Evolutionary conservation across 192 early-diverging fungal species (phyloP).

Genomic region (Umbelopsis vinacea): DNA sequence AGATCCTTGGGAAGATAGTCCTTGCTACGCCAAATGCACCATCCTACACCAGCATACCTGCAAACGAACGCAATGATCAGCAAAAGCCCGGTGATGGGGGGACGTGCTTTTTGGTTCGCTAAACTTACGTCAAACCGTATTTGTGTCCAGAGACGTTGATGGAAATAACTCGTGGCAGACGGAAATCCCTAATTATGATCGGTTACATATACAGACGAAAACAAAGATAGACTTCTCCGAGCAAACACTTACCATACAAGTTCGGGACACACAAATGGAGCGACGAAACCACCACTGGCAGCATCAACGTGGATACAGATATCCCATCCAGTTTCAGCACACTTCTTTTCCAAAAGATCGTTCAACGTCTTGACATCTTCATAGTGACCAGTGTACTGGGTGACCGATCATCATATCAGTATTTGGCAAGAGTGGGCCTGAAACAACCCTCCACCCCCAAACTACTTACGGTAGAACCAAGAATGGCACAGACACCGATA

Average conservation of each 20-base stretch:
- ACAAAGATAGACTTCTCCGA: too few species aligned
- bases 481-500: constrained; percentile 76
- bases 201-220: neutral
- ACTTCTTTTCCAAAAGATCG: constrained; percentile 61
- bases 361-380: constrained; percentile 73
- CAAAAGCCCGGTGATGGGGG: too few species aligned
- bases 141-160: constrained; percentile 90
- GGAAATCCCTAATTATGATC: constrained; percentile 46
- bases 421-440: neutral
- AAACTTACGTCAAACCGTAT: constrained; percentile 67
- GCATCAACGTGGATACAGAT: constrained; percentile 88
- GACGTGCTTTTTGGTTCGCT: neutral
- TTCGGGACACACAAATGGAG: constrained; percentile 78
- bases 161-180: constrained; percentile 68
- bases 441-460: neutral
- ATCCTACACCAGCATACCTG: constrained; percentile 79
- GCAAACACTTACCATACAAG: constrained; percentile 63
- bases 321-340: constrained; percentile 64
- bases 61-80: neutral
- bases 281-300: constrained; percentile 86
- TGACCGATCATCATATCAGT: neutral
- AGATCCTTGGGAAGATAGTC: constrained; percentile 75
- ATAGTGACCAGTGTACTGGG: constrained; percentile 79
- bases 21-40: constrained; percentile 74
- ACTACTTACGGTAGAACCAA: constrained; percentile 64